Evolutionary conservation across 257 asterid genomes (phyloP).

Genomic region (Solanum corneliomulleri): DNA sequence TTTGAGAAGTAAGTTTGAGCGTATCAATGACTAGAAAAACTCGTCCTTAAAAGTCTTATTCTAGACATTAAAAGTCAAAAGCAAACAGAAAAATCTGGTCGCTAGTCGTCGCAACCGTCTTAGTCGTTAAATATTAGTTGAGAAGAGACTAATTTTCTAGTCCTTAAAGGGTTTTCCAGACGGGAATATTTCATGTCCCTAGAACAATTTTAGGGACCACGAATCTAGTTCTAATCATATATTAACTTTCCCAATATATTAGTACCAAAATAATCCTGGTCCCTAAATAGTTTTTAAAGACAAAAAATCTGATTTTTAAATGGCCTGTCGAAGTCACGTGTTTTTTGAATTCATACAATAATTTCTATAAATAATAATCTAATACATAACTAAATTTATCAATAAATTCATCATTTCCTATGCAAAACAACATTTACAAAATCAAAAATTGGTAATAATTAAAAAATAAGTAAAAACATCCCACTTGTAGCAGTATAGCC

Average conservation of each 20-base stretch:
- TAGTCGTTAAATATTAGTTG: too few species aligned
- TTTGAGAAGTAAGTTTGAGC: too few species aligned
- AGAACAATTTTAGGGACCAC: neutral
- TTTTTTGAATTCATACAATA: neutral
- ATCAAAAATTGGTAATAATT: neutral
- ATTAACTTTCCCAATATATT: neutral
- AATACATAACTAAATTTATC: neutral
- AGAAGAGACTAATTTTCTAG: too few species aligned
- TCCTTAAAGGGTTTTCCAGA: too few species aligned
- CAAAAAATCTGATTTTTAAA: neutral
- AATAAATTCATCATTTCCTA: neutral
- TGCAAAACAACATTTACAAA: neutral
- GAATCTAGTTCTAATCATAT: neutral
- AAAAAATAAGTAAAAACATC: neutral
- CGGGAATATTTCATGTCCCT: neutral
- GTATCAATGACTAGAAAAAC: too few species aligned
- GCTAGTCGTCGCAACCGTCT: too few species aligned
- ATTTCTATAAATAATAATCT: neutral
- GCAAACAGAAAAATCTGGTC: neutral
- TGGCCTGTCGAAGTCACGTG: neutral
- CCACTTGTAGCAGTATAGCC: neutral
- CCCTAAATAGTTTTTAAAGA: too few species aligned
- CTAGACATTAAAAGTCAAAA: neutral
- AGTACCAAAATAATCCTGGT: neutral
- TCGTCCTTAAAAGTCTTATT: too few species aligned